A percentile compares a stretch with the other conserved stretches of the same genome.
These are phyloP conservation scores for Phytophthora idaei DNA, from an alignment of 352 stramenopile species.

Conservation along the genomic window DNA sequence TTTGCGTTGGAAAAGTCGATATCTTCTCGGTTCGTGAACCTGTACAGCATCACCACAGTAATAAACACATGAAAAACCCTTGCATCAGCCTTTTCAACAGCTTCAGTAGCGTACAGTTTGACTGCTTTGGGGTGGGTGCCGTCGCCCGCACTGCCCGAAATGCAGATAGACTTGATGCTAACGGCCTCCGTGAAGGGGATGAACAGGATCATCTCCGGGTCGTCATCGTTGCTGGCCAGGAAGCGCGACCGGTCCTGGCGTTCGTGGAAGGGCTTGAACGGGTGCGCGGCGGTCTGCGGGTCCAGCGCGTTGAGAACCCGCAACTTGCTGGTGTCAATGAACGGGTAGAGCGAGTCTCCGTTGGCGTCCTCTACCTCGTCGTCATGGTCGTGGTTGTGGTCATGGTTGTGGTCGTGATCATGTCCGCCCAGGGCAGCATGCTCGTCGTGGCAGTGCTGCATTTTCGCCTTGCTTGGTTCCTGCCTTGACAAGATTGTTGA, in stretches of 20 bases:
- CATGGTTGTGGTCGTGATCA: constrained; percentile 48
- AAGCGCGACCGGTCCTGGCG: constrained; percentile 69
- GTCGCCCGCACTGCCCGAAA: constrained; percentile 73
- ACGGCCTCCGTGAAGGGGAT: constrained; percentile 89
- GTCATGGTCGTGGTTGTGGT: constrained; percentile 63
- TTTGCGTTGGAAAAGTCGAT: constrained; percentile 88
- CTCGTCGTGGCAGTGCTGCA: constrained; percentile 75
- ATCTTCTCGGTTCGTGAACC: constrained; percentile 83
- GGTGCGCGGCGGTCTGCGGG: constrained; percentile 58
- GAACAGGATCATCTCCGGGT: constrained; percentile 86
- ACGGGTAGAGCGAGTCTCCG: constrained; percentile 83
- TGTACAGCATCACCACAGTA: constrained; percentile 21
- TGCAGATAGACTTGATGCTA: constrained; percentile 90
- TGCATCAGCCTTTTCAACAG: not conserved
- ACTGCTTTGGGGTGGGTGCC: constrained; percentile 81
- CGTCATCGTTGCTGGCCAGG: constrained; percentile 79
- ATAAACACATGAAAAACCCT: not conserved
- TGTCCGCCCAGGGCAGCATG: constrained; percentile 55
- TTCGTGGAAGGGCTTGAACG: constrained; percentile 86
- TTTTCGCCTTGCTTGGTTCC: constrained; percentile 15
- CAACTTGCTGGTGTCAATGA: constrained; percentile 89
- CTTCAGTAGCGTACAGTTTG: constrained; percentile 60
- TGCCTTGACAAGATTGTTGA: constrained; percentile 7
- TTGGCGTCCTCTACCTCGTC: constrained; percentile 72
- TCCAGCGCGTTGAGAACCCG: constrained; percentile 80